These are phyloP conservation scores for Cardiospermum halicacabum DNA, from an alignment of 345 rosid genomes.

Conservation along the genomic window DNA sequence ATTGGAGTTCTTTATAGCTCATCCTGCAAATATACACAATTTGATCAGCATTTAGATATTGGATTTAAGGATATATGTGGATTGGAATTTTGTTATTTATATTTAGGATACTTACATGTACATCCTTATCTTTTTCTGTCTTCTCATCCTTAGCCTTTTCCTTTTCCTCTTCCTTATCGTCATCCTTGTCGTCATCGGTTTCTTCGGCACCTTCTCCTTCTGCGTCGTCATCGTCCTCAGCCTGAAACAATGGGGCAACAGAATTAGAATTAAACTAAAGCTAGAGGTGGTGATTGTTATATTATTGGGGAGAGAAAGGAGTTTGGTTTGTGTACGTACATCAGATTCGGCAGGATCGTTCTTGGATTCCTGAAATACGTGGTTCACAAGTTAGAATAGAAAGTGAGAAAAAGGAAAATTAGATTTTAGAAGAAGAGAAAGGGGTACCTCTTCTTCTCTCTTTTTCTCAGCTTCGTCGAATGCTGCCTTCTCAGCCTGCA, in stretches of 20 bases:
- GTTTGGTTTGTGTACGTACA: conserved; percentile 36
- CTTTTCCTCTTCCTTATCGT: conserved; percentile 20
- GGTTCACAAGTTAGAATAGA: conserved; percentile 3
- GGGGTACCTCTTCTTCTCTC: conserved; percentile 69
- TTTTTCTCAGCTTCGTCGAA: conserved; percentile 91
- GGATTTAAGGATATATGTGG: background rate
- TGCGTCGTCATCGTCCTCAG: conserved; percentile 55
- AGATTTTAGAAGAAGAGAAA: background rate
- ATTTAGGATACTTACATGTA: conserved; percentile 27
- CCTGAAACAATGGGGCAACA: conserved; percentile 32
- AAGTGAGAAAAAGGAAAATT: background rate
- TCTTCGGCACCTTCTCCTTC: conserved; percentile 36
- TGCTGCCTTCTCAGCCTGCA: conserved; percentile 95
- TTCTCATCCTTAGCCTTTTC: conserved; percentile 22
- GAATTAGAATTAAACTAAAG: conserved; percentile 2
- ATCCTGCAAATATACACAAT: conserved; percentile 44
- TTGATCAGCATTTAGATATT: background rate
- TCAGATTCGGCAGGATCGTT: conserved; percentile 62
- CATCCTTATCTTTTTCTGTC: conserved; percentile 22
- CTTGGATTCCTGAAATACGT: conserved; percentile 55
- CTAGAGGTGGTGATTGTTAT: background rate
- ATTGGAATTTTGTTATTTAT: background rate
- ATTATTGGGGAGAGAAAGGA: background rate
- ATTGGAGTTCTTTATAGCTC: conserved; percentile 45
- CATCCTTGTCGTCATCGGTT: conserved; percentile 38